Base-by-base conservation (phyloP, 73 alveolate species). In the Symbiodinium natans region DNA sequence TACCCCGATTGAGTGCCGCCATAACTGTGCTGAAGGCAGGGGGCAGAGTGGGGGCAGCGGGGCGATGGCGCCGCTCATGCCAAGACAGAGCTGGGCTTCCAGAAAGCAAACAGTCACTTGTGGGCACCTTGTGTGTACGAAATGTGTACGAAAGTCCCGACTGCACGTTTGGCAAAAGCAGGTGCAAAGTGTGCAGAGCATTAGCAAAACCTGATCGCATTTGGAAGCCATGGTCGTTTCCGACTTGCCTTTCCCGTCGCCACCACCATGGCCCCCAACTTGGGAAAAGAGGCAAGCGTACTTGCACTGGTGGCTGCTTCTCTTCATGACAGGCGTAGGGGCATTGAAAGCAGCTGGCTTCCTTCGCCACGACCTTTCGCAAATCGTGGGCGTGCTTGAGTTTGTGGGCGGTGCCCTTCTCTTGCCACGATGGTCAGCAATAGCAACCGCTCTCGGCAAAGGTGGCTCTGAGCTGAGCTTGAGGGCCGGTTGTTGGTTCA, bases 231-330 rank as follows among this genome's bases (percentile, higher is more conserved):
- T 75, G 41, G 13, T n/a, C 42, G 59, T 23, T 3, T 33, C 54
- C n/a, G 97, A 90, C 63, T 41, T 71, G 77, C 40, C 80, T 9
- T 90, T 90, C 77, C 97, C 97, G 5, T 40, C 86, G n/a, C 88
- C 80, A 17, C 97, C 97, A 2, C 95, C 95, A 39, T 90, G 97
- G 97, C 97, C 97, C 40, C 97, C 97, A 73, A 59, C 41, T 13
- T 90, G 97, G 97, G 59, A 31, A 29, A 90, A 90, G 88, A 90
- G 97, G 52, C 97, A 90, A 71, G 97, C 89, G 75, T 90, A 73
- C 56, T 41, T 90, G 39, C 88, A 90, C 39, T 73, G 88, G 97
- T 90, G 97, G 87, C 97, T 68, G 19, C 80, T 84, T 23, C 77
- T 90, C 27, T 73, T 90, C 80, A 90, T 68, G 97, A 71, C 88